A percentile compares a stretch with the other conserved stretches of the same genome.
phyloP scores from a whole-genome alignment of 371 early-diverging fungal species.

The Mucor ambiguus region DNA sequence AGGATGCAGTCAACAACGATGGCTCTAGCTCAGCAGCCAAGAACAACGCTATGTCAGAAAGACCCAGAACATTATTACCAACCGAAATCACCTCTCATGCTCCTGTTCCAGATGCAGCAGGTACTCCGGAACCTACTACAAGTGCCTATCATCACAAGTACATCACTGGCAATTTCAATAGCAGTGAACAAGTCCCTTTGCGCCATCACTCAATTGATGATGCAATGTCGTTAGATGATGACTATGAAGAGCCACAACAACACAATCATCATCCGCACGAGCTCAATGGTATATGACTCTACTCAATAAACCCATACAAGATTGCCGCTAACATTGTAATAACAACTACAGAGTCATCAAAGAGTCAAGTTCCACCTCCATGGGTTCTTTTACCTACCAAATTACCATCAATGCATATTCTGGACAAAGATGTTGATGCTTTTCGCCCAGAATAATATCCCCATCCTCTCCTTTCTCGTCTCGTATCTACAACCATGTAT shows the following conservation, averaged over 20 bases:
- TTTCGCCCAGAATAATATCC: constrained; percentile 8
- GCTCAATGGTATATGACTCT: not conserved
- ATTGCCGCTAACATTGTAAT: not conserved
- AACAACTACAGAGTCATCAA: not conserved
- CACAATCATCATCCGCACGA: not conserved
- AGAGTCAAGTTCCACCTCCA: constrained; percentile 9
- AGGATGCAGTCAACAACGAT: not conserved
- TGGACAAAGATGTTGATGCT: constrained; percentile 12
- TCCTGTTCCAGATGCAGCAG: not conserved
- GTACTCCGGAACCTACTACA: not conserved
- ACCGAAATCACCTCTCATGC: not conserved
- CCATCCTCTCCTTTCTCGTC: not conserved
- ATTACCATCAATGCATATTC: constrained; percentile 19
- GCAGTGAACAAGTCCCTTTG: not conserved
- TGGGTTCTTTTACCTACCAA: constrained; percentile 15
- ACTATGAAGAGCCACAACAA: not conserved
- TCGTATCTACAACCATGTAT: not conserved
- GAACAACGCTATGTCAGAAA: not conserved
- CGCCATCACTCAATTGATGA: not conserved
- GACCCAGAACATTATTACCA: not conserved
- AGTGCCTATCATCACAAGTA: not conserved
- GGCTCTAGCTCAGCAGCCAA: not conserved
- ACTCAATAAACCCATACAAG: not conserved
- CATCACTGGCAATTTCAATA: not conserved
- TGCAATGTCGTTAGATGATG: not conserved